Evolutionary conservation across 306 rosid species (phyloP).

Genomic region (Astragalus membranaceus): DNA sequence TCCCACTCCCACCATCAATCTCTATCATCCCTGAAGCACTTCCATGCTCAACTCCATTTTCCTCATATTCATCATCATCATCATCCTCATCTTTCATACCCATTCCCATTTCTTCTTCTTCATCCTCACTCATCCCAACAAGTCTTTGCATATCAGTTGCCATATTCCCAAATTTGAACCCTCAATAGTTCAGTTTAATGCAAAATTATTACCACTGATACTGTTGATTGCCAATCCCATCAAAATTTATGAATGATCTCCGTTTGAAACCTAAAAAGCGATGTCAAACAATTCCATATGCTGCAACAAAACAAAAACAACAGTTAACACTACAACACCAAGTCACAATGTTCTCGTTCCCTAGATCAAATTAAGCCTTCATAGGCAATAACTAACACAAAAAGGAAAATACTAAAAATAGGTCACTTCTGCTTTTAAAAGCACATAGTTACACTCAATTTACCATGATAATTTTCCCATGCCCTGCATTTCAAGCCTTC

Average conservation of each 20-base stretch:
- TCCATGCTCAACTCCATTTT: slow-evolving; percentile 44
- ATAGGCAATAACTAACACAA: neutral
- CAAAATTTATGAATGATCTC: slow-evolving; percentile 6
- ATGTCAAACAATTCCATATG: slow-evolving; percentile 12
- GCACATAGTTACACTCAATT: neutral
- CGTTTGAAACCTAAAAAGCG: slow-evolving; percentile 4
- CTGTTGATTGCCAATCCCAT: slow-evolving; percentile 15
- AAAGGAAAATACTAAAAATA: neutral
- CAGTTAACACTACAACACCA: neutral
- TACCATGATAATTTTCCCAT: neutral
- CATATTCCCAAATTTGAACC: slow-evolving; percentile 42
- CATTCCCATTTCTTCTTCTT: slow-evolving; percentile 87
- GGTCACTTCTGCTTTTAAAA: neutral
- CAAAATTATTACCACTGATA: slow-evolving; percentile 2
- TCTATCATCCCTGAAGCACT: slow-evolving; percentile 41
- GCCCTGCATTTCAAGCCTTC: neutral
- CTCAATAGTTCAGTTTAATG: slow-evolving; percentile 5
- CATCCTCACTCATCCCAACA: slow-evolving; percentile 82
- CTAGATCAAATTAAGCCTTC: neutral
- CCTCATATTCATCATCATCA: slow-evolving; percentile 41
- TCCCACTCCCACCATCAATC: slow-evolving; percentile 64
- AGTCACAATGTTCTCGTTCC: neutral
- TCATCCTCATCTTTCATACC: slow-evolving; percentile 87
- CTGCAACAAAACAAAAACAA: slow-evolving; percentile 17
- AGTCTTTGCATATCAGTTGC: slow-evolving; percentile 72